Percentiles rank a stretch among this genome's conserved stretches.
phyloP scores from a whole-genome alignment of 305 asterid genomes.

The Fraxinus latifolia region DNA sequence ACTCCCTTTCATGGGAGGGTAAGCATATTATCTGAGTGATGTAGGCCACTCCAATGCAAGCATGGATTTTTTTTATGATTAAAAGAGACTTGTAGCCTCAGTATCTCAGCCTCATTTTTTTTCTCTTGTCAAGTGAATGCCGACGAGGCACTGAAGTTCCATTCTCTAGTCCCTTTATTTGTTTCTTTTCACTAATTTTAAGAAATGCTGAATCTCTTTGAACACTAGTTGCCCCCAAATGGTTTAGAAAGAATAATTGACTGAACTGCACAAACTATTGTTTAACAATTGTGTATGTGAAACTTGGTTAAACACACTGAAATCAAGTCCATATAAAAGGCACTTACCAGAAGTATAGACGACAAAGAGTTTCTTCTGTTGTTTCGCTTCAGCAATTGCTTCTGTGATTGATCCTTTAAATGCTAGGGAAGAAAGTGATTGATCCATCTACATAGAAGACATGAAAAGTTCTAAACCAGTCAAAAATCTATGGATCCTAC shows the following conservation, averaged over 20 bases:
- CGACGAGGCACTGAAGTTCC: background rate
- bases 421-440: constrained; percentile 60
- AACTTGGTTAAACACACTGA: background rate
- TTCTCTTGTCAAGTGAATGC: background rate
- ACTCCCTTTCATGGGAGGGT: background rate
- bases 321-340: constrained; percentile 18
- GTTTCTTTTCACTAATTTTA: background rate
- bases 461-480: constrained; percentile 16
- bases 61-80: background rate
- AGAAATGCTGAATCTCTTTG: background rate
- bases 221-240: background rate
- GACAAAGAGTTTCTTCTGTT: constrained; percentile 79
- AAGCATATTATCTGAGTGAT: background rate
- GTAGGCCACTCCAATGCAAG: background rate
- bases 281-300: background rate
- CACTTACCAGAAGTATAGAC: constrained; percentile 68
- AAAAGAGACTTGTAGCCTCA: background rate
- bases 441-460: constrained; percentile 61
- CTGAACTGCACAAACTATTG: background rate
- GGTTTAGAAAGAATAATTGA: background rate
- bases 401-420: constrained; percentile 73
- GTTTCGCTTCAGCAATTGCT: constrained; percentile 82
- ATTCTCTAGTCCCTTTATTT: background rate
- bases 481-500: constrained; percentile 8
- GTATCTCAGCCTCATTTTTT: background rate